A percentile compares a stretch with the other conserved stretches of the same genome.
Evolutionary conservation across 176 grass and related monocot species (phyloP).

Genomic region (Dendrocalamus sinicus): DNA sequence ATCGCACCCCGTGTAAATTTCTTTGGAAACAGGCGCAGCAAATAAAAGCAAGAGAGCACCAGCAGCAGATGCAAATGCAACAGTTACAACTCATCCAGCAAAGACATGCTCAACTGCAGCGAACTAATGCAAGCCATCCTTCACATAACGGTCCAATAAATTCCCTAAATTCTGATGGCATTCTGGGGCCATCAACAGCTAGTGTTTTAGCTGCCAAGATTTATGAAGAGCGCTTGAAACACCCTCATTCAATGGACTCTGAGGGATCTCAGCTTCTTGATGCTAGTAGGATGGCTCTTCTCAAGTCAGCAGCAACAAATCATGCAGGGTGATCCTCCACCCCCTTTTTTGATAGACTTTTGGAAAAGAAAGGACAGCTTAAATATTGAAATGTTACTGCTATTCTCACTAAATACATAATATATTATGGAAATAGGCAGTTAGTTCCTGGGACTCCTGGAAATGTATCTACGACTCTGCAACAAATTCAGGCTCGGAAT

Average conservation of each 20-base stretch:
- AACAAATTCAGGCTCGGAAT: slow-evolving; percentile 92
- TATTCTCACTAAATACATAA: slow-evolving; percentile 6
- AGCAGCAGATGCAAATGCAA: slow-evolving; percentile 95
- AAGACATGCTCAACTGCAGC: slow-evolving; percentile 85
- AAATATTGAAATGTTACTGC: slow-evolving; percentile 17
- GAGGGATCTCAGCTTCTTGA: slow-evolving; percentile 79
- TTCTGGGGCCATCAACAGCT: slow-evolving; percentile 82
- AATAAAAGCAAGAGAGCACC: slow-evolving; percentile 91
- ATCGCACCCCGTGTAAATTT: slow-evolving; percentile 14
- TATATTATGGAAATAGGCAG: slow-evolving; percentile 60
- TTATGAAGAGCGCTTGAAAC: slow-evolving; percentile 95
- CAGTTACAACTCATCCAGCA: slow-evolving; percentile 93
- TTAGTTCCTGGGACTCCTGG: slow-evolving; percentile 73
- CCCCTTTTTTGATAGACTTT: slow-evolving; percentile 17
- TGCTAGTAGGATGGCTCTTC: slow-evolving; percentile 86
- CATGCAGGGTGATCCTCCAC: slow-evolving; percentile 67
- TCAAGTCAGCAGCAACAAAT: slow-evolving; percentile 85
- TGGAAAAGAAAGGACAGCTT: slow-evolving; percentile 2
- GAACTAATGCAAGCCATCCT: slow-evolving; percentile 64
- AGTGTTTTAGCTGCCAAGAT: slow-evolving; percentile 96
- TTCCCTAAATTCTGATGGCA: slow-evolving; percentile 71
- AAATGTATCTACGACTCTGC: slow-evolving; percentile 87
- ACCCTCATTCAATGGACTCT: slow-evolving; percentile 76
- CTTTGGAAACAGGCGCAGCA: slow-evolving; percentile 66
- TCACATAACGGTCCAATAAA: slow-evolving; percentile 79